These are phyloP conservation scores for Sclerotiophoma versabilis DNA, from an alignment of 2,329 filamentous ascomycete genomes.

Conservation along the genomic window DNA sequence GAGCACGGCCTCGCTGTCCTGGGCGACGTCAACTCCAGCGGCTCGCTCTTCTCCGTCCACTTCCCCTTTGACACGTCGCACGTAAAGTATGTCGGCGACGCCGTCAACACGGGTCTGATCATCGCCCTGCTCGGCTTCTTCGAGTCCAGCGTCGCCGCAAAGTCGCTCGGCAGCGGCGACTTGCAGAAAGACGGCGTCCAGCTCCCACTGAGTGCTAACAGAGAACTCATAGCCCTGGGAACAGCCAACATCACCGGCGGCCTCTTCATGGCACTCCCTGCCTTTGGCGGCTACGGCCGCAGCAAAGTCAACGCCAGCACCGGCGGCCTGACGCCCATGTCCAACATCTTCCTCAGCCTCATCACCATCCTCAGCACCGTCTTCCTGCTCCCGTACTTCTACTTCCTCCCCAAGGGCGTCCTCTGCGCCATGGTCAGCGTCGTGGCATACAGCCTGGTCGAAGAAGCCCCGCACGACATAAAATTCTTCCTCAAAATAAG, in stretches of 20 bases:
- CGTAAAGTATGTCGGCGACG: conserved; percentile 82
- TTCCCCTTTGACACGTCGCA: conserved; percentile 83
- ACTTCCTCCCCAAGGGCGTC: conserved; percentile 96
- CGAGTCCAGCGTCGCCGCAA: conserved; percentile 94
- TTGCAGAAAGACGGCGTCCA: conserved; percentile 69
- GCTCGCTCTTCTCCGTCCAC: conserved; percentile 77
- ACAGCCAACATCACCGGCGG: conserved; percentile 90
- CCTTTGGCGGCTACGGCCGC: conserved; percentile 94
- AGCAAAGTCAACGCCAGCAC: conserved; percentile 96
- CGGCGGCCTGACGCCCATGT: conserved; percentile 92
- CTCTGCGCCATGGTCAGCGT: conserved; percentile 94
- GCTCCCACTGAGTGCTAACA: conserved; percentile 86
- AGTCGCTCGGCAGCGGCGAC: conserved; percentile 70
- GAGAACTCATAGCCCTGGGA: conserved; percentile 90
- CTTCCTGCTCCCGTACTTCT: conserved; percentile 88
- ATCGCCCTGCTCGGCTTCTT: conserved; percentile 98
- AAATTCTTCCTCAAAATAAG: conserved; percentile 85
- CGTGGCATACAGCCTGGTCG: conserved; percentile 91
- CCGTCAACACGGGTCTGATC: conserved; percentile 89
- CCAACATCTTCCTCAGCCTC: conserved; percentile 82
- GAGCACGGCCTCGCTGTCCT: conserved; percentile 81
- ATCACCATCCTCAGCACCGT: conserved; percentile 83
- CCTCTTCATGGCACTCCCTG: conserved; percentile 89
- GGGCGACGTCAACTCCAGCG: conserved; percentile 78
- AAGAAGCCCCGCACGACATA: conserved; percentile 93